Conservation (phyloP, 495 filamentous ascomycete species). For the Penicillium fimorum region DNA sequence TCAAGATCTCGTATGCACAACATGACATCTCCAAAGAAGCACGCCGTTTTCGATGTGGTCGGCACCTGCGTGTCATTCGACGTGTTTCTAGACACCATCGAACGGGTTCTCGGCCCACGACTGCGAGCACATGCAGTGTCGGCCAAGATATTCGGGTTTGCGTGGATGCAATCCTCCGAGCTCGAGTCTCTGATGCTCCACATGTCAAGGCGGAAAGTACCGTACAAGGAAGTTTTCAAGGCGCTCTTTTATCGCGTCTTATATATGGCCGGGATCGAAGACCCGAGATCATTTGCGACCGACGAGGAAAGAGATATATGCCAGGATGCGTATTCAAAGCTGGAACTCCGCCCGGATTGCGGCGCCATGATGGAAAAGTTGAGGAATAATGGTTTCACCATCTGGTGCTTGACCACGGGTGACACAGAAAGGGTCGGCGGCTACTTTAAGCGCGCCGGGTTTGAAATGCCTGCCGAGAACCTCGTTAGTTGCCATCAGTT, state of each 20-base stretch:
- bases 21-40: conserved; percentile 19
- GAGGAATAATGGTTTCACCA: conserved; percentile 34
- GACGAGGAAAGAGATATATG: conserved; percentile 34
- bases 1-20: not conserved
- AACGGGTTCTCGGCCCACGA: conserved; percentile 26
- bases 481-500: conserved; percentile 32
- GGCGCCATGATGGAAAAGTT: conserved; percentile 24
- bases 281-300: conserved; percentile 36
- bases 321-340: conserved; percentile 29
- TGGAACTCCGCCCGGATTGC: conserved; percentile 32
- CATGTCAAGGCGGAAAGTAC: conserved; percentile 38
- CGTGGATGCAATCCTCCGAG: conserved; percentile 44
- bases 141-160: conserved; percentile 37
- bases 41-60: conserved; percentile 46
- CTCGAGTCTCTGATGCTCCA: conserved; percentile 43
- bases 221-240: conserved; percentile 33
- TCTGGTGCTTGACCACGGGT: conserved; percentile 45
- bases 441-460: conserved; percentile 35
- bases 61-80: conserved; percentile 46
- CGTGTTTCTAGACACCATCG: conserved; percentile 34
- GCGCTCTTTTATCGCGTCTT: conserved; percentile 43
- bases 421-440: conserved; percentile 37
- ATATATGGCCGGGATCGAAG: conserved; percentile 35
- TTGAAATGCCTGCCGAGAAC: conserved; percentile 42
- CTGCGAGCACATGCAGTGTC: conserved; percentile 34